These are phyloP conservation scores for Fraxinus sp. DNA, from an alignment of 305 asterid genomes.

Conservation along the genomic window DNA sequence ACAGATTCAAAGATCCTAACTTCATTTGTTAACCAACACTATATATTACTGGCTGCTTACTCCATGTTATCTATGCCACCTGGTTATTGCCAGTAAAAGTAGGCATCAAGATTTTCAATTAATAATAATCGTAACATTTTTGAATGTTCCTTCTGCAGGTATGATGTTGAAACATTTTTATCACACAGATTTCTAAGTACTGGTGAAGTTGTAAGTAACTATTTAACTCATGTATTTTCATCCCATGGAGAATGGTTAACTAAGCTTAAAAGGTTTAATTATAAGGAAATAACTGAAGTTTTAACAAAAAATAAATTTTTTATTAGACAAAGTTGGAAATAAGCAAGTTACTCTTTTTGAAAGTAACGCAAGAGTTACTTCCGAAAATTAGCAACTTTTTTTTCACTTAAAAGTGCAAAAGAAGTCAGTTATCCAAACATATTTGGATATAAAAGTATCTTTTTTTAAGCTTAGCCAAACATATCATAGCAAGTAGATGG, in stretches of 20 bases:
- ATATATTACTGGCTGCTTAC: not conserved
- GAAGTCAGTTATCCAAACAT: not conserved
- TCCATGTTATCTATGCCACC: not conserved
- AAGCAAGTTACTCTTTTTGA: not conserved
- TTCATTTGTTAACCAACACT: not conserved
- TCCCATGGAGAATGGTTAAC: not conserved
- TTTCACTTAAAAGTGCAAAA: not conserved
- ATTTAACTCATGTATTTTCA: not conserved
- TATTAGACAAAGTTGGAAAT: not conserved
- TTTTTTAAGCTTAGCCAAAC: not conserved
- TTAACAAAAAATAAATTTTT: not conserved
- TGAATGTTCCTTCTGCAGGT: conserved; percentile 49
- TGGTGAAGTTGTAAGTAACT: conserved; percentile 74
- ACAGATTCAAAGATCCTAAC: not conserved
- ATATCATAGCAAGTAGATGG: not conserved
- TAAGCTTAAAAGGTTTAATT: not conserved
- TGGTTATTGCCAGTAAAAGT: not conserved
- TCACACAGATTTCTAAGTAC: conserved; percentile 62
- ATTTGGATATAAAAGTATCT: not conserved
- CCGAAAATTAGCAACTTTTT: not conserved
- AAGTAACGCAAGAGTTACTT: not conserved
- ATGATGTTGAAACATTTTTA: conserved; percentile 71
- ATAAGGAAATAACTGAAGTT: not conserved
- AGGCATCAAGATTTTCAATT: not conserved
- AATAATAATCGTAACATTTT: not conserved